These are phyloP conservation scores for Eutypella sp. DNA, from an alignment of 2,329 filamentous ascomycete genomes.

Conservation along the genomic window DNA sequence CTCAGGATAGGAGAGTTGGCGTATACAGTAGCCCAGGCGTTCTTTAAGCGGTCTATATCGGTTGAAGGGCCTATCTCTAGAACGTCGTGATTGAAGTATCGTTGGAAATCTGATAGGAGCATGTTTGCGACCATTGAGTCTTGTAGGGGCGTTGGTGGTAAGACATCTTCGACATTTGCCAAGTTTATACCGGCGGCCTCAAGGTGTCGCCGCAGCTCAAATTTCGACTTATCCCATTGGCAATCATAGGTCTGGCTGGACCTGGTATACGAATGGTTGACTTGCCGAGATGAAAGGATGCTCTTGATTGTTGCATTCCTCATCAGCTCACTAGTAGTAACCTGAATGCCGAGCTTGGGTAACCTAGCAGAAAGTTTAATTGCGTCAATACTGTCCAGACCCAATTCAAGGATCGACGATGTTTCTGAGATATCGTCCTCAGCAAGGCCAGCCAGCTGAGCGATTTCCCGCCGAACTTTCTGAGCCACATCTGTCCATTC, in stretches of 20 bases:
- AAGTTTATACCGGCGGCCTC: slow-evolving; percentile 28
- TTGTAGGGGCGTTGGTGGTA: slow-evolving; percentile 79
- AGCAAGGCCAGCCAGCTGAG: slow-evolving; percentile 52
- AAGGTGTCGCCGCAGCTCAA: slow-evolving; percentile 35
- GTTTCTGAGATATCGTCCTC: slow-evolving; percentile 46
- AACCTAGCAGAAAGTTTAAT: slow-evolving; percentile 77
- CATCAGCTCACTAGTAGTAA: slow-evolving; percentile 76
- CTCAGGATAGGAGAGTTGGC: slow-evolving; percentile 64
- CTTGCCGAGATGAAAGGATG: slow-evolving; percentile 48
- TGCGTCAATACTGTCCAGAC: slow-evolving; percentile 86
- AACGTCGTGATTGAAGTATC: slow-evolving; percentile 84
- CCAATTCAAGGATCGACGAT: slow-evolving; percentile 72
- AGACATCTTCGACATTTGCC: slow-evolving; percentile 47
- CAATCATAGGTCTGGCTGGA: no score
- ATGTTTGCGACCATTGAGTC: slow-evolving; percentile 83
- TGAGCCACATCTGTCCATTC: slow-evolving; percentile 53
- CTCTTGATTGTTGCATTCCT: slow-evolving; percentile 61
- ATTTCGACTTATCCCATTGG: slow-evolving; percentile 23
- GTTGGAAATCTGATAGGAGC: slow-evolving; percentile 64
- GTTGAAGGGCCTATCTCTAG: slow-evolving; percentile 53
- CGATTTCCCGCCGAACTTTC: slow-evolving; percentile 57
- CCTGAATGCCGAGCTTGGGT: slow-evolving; percentile 50
- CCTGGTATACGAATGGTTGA: no score
- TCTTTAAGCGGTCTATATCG: slow-evolving; percentile 50
- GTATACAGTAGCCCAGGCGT: slow-evolving; percentile 60